Conservation (phyloP, 495 filamentous ascomycete species). For the Pseudotulostoma volvatum region DNA sequence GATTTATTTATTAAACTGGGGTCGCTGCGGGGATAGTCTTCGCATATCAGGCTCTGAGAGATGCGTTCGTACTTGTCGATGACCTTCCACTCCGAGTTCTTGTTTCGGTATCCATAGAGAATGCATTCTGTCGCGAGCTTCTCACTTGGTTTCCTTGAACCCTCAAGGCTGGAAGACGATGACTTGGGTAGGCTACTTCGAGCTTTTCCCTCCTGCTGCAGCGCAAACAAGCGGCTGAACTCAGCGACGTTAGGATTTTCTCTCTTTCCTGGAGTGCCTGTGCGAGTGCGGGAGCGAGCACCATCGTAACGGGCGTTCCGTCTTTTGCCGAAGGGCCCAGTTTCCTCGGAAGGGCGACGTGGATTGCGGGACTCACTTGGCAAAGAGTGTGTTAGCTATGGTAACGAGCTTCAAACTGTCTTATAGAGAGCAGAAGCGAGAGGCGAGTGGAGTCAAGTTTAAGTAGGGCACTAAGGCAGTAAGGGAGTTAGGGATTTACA, state of each 20-base stretch:
- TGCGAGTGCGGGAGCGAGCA: constrained; percentile 38
- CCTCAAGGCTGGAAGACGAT: constrained; percentile 28
- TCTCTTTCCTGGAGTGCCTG: constrained; percentile 40
- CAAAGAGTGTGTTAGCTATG: constrained; percentile 6
- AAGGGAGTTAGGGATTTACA: too few relatives aligned
- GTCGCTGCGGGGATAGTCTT: constrained; percentile 64
- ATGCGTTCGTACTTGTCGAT: constrained; percentile 73
- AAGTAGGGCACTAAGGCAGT: too few relatives aligned
- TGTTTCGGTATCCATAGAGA: constrained; percentile 61
- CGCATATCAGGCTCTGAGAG: constrained; percentile 58
- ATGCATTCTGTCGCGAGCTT: constrained; percentile 67
- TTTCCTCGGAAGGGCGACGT: constrained; percentile 40
- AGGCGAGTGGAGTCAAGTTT: too few relatives aligned
- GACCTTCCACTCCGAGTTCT: constrained; percentile 61
- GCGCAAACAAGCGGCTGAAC: constrained; percentile 30
- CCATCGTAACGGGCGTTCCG: constrained; percentile 34
- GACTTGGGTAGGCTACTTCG: constrained; percentile 23
- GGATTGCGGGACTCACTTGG: constrained; percentile 30
- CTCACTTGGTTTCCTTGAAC: constrained; percentile 25
- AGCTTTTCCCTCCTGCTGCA: constrained; percentile 24
- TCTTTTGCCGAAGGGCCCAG: constrained; percentile 44
- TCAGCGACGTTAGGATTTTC: constrained; percentile 41
- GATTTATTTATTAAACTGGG: constrained; percentile 35
- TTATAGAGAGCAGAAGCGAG: too few relatives aligned
- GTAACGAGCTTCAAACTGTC: constrained; percentile 5